phyloP scores from a whole-genome alignment of 176 grass and related monocot species.

The Oryza coarctata region DNA sequence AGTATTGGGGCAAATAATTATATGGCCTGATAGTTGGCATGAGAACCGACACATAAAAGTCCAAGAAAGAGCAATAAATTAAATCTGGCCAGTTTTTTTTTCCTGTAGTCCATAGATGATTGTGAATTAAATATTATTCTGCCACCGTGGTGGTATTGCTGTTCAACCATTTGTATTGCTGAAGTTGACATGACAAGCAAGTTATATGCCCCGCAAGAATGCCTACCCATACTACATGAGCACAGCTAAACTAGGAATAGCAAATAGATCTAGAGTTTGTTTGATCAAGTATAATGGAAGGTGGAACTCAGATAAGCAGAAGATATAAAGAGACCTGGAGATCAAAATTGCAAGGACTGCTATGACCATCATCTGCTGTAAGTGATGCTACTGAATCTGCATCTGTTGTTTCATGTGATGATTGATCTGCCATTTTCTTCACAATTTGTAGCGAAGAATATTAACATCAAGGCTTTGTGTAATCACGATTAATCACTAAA shows the following conservation, averaged over 20 bases:
- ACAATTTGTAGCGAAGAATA: constrained; percentile 26
- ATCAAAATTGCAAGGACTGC: constrained; percentile 42
- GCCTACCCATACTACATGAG: neutral
- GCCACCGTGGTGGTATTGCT: neutral
- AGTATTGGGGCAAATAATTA: neutral
- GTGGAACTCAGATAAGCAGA: neutral
- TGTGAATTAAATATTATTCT: neutral
- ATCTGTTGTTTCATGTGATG: constrained; percentile 22
- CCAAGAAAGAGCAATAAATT: neutral
- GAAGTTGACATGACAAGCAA: constrained; percentile 2
- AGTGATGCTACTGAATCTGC: constrained; percentile 4
- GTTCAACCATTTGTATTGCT: neutral
- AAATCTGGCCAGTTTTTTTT: neutral
- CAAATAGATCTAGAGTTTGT: neutral
- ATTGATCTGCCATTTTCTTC: constrained; percentile 64
- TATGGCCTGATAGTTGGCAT: neutral
- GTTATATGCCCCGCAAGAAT: neutral
- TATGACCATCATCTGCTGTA: constrained; percentile 26
- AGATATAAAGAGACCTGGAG: constrained; percentile 46
- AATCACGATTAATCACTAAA: constrained; percentile 15
- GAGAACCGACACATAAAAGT: neutral
- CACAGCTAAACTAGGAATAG: neutral
- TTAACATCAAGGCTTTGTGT: constrained; percentile 17
- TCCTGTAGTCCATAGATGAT: neutral
- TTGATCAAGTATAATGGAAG: neutral